Conservation (phyloP, 176 grass and related monocot species). For the Paspalum vaginatum region DNA sequence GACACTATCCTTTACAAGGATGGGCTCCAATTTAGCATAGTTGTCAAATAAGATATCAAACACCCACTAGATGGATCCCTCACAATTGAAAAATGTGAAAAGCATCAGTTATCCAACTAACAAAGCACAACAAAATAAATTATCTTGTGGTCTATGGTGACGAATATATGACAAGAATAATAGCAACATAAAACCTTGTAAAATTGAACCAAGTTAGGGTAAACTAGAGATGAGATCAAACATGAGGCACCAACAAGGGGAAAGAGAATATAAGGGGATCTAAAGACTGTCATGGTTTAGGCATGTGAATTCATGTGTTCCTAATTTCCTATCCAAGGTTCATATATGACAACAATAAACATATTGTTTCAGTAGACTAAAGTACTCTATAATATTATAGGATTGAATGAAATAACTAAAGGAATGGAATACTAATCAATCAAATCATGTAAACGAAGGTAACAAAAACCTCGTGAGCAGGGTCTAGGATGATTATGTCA, state of each 20-base stretch:
- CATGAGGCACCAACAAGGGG: background rate
- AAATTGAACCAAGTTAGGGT: no score
- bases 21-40: no score
- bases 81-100: background rate
- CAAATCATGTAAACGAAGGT: background rate
- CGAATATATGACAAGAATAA: background rate
- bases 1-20: background rate
- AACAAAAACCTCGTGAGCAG: background rate
- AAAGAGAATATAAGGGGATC: background rate
- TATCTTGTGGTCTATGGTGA: background rate
- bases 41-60: background rate
- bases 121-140: background rate
- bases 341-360: background rate
- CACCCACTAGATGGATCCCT: background rate
- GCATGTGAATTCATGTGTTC: background rate
- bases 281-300: background rate
- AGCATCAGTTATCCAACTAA: background rate
- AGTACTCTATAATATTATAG: background rate
- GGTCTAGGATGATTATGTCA: constrained; percentile 9
- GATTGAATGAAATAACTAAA: background rate
- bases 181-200: background rate
- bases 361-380: background rate
- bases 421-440: background rate
- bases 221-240: no score
- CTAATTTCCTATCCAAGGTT: background rate